Evolutionary conservation across 208 protist species (phyloP).

Genomic region (Leishmania gerbilli): DNA sequence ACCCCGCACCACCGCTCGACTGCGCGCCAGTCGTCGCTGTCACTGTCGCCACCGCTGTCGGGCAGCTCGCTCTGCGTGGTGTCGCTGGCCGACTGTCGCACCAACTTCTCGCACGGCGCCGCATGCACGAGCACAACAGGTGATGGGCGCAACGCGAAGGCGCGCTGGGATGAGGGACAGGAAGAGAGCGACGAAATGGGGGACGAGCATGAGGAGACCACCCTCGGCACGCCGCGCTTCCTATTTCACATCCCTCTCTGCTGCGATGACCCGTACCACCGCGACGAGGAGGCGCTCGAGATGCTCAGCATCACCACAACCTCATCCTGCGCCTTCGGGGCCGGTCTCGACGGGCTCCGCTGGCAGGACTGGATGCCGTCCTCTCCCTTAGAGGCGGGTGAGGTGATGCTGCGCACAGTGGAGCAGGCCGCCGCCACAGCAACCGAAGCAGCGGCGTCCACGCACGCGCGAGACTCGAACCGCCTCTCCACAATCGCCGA

Average conservation of each 20-base stretch:
- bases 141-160: not conserved
- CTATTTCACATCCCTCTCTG: constrained; percentile 30
- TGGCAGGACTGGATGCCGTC: constrained; percentile 36
- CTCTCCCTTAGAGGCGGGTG: constrained; percentile 11
- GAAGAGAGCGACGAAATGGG: not conserved
- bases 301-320: constrained; percentile 53
- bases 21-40: not conserved
- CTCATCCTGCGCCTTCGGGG: constrained; percentile 54
- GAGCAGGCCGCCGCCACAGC: not conserved
- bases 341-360: constrained; percentile 40
- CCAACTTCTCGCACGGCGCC: not conserved
- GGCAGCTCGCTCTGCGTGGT: constrained; percentile 17
- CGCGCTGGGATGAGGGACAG: not conserved
- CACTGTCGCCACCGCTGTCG: not conserved
- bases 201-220: not conserved
- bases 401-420: constrained; percentile 9
- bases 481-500: not conserved
- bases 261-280: constrained; percentile 58
- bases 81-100: constrained; percentile 20
- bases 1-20: not conserved
- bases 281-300: constrained; percentile 55
- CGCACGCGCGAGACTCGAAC: not conserved
- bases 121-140: not conserved
- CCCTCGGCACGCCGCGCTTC: not conserved
- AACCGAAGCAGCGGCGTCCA: not conserved